Evolutionary conservation across 495 filamentous ascomycete genomes (phyloP).

Genomic region (Podospora pseudopauciseta): DNA sequence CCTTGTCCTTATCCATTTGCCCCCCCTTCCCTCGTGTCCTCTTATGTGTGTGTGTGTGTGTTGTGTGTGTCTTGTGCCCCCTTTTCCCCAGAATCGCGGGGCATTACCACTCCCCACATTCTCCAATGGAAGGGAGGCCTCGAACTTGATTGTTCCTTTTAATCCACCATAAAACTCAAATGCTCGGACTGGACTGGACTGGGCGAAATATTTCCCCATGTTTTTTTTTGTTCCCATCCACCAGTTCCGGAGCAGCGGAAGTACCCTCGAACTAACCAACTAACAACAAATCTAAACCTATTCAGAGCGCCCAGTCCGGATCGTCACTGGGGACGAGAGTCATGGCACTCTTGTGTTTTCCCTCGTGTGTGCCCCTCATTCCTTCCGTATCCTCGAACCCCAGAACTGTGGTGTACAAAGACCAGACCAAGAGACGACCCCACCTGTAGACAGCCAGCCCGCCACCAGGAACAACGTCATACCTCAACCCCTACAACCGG

Average conservation of each 20-base stretch:
- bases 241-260: constrained; percentile 2
- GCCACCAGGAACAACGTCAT: not conserved
- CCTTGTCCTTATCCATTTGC: not conserved
- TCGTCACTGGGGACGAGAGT: not conserved
- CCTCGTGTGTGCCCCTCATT: not conserved
- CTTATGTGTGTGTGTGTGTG: too few species aligned
- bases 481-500: not conserved
- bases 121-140: not conserved
- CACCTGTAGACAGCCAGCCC: not conserved
- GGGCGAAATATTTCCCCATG: not conserved
- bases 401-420: not conserved
- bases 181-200: not conserved
- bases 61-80: too few species aligned
- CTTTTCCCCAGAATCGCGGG: not conserved
- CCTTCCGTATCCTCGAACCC: too few species aligned
- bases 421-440: not conserved
- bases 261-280: not conserved
- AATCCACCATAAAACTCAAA: not conserved
- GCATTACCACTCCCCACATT: not conserved
- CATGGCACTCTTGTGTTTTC: not conserved
- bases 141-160: not conserved
- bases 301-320: not conserved
- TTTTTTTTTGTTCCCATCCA: not conserved
- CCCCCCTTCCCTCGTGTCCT: not conserved
- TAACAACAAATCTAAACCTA: not conserved